Evolutionary conservation across 164 flowering plant genomes (phyloP), one percentile per base, ranked within the genome.

Genomic region (Vitis labrusca): DNA sequence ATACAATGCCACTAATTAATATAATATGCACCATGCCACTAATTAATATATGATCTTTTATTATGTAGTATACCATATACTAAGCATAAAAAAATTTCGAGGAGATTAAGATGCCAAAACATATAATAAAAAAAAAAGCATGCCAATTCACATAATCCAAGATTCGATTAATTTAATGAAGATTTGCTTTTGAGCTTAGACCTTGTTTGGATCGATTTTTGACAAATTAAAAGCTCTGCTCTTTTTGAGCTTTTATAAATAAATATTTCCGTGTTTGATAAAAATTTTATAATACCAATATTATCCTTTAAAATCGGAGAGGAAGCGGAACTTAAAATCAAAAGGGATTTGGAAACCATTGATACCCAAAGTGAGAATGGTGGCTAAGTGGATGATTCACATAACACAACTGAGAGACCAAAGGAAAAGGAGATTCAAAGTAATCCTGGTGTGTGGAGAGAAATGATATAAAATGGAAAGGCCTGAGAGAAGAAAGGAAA

Each of bases 51-150:
- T 37, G 55, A 50, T 29, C 15, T 58, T 51, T 56, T 15, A 15
- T 64, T 13, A 30, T 19, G 15, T 30, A 10, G 3, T 59, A 12
- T 29, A 37, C 7, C 7, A 37, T 37, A 37, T 37, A 37, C 44
- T 37, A 64, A 68, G 49, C 48, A 65, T 57, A 37, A 37, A 2
- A 66, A 61, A 66, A 71, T 29, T 74, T 74, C 78, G 71, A 69
- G 77, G 77, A 71, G 76, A 74, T 78, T 78, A 78, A 74, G 75
- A 71, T 74, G 73, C 68, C 61, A 13, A 56, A 15, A 13, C 1
- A 8, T 5, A 11, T 6, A 56, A 11, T 53, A 64, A 72, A 62
- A 11, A 59, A 37, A 69, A 59, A 37, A 69, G 50, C 5, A 19
- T n/a, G 56, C 57, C 59, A 50, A 56, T 37, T 53, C 30, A 68